Evolutionary conservation across 257 asterid species (phyloP), one percentile per base, ranked within the genome.

Genomic region (Ajuga chamaepitys): DNA sequence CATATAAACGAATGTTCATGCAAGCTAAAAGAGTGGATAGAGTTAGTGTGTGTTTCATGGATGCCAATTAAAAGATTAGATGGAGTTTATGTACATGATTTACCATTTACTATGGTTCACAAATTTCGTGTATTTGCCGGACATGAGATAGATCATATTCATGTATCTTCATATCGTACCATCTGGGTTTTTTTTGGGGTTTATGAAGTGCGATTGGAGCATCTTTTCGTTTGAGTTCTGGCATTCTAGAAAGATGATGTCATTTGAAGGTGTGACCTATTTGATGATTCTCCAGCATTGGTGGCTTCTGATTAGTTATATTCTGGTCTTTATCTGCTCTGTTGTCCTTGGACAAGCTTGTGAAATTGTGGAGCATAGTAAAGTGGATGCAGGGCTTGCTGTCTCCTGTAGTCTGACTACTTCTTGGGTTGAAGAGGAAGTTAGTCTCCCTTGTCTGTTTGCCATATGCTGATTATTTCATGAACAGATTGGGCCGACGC

Each of bases 241-340:
- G 25, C 60, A 48, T 30, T 40, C 6, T 48, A 70, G 65, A 74
- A 28, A 48, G 22, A 18, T n/a, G n/a, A 9, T 21, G 26, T 21
- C 50, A 57, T 50, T 57, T 73, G 75, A 54, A 67, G 70, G 35
- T 26, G 62, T 78, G 28, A 47, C 41, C 58, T 46, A 35, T 9
- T 58, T 46, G 73, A 74, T 38, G 62, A 18, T 45, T 65, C 40
- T 26, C 46, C 28, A 11, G 66, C 44, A 55, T 52, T 62, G 48
- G 28, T 54, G 32, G 47, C 54, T 34, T 62, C 66, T 53, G 56
- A 46, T 51, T n/a, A n/a, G n/a, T n/a, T n/a, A n/a, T n/a, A n/a
- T n/a, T n/a, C n/a, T 45, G 38, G 17, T 28, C 16, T 3, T 26
- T 45, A 6, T 62, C 16, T 13, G 64, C n/a, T n/a, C n/a, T 30